Evolutionary conservation across 2,329 filamentous ascomycete species (phyloP).

Genomic region (Trichophyton schoenleinii): DNA sequence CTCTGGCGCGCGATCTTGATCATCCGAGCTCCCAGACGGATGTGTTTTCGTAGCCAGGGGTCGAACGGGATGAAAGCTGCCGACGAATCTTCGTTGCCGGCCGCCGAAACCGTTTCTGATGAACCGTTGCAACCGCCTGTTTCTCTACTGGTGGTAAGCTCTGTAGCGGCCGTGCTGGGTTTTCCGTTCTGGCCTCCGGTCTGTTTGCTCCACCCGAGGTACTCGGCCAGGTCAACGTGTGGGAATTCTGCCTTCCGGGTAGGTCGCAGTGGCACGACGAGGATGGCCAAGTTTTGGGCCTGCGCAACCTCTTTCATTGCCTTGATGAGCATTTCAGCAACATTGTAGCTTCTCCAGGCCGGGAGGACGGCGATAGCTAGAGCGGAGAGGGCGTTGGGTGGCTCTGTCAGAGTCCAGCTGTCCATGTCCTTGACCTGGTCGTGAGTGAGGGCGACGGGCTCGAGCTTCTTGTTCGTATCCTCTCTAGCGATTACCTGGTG

Average conservation of each 20-base stretch:
- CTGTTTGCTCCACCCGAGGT: background rate
- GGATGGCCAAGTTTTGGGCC: background rate
- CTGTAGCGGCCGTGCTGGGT: no score
- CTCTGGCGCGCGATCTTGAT: background rate
- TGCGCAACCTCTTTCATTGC: background rate
- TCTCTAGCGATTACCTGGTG: background rate
- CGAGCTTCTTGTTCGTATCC: background rate
- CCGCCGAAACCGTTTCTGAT: background rate
- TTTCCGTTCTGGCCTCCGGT: background rate
- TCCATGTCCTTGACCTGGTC: background rate
- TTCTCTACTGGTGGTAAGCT: background rate
- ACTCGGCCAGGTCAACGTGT: background rate
- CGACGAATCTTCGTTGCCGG: background rate
- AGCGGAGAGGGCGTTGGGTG: background rate
- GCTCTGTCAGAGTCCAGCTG: background rate
- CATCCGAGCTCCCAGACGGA: background rate
- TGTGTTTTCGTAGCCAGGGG: constrained; percentile 1
- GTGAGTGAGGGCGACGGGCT: background rate
- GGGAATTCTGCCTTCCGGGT: background rate
- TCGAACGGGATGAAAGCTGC: background rate
- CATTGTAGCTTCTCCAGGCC: background rate
- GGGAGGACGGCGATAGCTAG: background rate
- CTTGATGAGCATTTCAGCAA: background rate
- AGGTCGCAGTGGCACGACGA: background rate
- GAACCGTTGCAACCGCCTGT: background rate